These are phyloP conservation scores for Apostasia shenzhenica DNA, from an alignment of 106 monocot species.

Conservation along the genomic window DNA sequence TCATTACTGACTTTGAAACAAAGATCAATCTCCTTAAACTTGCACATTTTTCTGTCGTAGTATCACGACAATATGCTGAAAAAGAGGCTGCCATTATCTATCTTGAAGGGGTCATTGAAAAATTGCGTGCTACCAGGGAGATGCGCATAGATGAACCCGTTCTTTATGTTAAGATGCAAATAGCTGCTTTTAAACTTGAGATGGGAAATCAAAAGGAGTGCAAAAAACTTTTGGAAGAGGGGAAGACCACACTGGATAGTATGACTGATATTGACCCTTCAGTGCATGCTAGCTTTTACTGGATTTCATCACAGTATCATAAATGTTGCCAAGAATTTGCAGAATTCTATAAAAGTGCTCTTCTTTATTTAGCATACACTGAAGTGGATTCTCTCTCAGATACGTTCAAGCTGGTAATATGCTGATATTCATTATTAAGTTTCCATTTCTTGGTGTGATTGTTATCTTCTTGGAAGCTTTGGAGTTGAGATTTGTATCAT, in stretches of 20 bases:
- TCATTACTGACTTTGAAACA: conserved; percentile 96
- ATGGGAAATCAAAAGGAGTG: conserved; percentile 75
- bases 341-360: conserved; percentile 87
- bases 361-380: conserved; percentile 96
- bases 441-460: not conserved
- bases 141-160: conserved; percentile 69
- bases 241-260: conserved; percentile 69
- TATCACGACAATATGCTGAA: conserved; percentile 87
- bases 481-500: too few relatives aligned
- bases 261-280: conserved; percentile 96
- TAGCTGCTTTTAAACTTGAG: conserved; percentile 76
- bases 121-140: conserved; percentile 64
- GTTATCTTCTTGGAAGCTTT: too few relatives aligned
- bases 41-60: conserved; percentile 80
- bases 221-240: conserved; percentile 86
- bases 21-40: conserved; percentile 99
- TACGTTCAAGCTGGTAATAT: conserved; percentile 80
- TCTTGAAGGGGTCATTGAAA: conserved; percentile 81
- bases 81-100: conserved; percentile 85
- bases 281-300: conserved; percentile 90
- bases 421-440: not conserved
- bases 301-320: conserved; percentile 91
- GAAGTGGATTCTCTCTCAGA: conserved; percentile 92
- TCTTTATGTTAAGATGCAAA: conserved; percentile 94
- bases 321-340: conserved; percentile 86